Base-by-base conservation (phyloP, 805 yeast species). In the Saccharomycopsis sp. region DNA sequence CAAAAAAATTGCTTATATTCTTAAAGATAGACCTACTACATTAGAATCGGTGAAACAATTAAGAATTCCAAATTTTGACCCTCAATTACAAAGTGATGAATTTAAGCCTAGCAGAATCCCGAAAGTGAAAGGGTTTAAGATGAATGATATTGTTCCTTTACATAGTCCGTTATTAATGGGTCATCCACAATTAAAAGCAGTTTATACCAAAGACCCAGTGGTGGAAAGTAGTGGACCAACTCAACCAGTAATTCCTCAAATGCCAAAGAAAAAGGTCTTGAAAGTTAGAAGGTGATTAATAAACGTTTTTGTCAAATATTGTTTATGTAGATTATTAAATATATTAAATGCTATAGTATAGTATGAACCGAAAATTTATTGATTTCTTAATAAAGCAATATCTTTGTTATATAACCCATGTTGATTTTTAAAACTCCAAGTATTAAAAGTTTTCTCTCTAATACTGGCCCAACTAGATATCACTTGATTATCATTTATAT, bases 81-180 rank as follows among this genome's bases (percentile, higher is more conserved):
- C 49, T 6, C 43, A 43, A 21, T 36, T 46, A 19, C 40, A 37
- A 30, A 19, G 40, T 4, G 30, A 31, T 17, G 88, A 80, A 44
- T 71, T 69, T 31, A 69, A 62, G 31, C 74, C 83, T 10, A 65
- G 69, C 51, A 66, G 72, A 59, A 58, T 80, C 52, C 94, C 95
- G 9, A 66, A 62, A 42, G 95, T 94, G n/a, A 74, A 76, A 50
- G 95, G 95, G 10, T 81, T 83, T 67, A 74, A 69, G 52, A 81
- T 88, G 84, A 85, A 83, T 58, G 73, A 78, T 2, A 77, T 89
- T 34, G 85, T 88, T 12, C 98, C 98, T n/a, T 67, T 86, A 23
- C 86, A 80, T 52, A 79, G 94, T 40, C 76, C 80, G 15, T 76
- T 80, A 34, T 69, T 88, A 33, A 70, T 84, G 67, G 88, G 83